A percentile compares a stretch with the other conserved stretches of the same genome.
These are phyloP conservation scores for Lagenaria siceraria DNA, from an alignment of 306 rosid genomes.

Conservation along the genomic window DNA sequence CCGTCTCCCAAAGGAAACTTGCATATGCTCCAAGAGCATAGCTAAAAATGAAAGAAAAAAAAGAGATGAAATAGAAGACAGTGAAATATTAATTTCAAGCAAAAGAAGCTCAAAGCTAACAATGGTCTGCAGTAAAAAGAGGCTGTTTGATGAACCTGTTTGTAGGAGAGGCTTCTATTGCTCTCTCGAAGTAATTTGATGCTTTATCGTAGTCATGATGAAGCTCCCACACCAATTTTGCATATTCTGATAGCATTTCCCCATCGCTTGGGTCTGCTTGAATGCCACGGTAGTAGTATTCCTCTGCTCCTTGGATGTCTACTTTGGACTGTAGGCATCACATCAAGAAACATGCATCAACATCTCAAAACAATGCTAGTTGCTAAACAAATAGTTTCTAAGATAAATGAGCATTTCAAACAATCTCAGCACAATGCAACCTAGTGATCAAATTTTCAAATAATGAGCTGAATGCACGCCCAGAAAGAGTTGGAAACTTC, in stretches of 20 bases:
- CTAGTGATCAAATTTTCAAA: not conserved
- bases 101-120: not conserved
- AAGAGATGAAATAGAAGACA: not conserved
- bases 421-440: not conserved
- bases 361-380: not conserved
- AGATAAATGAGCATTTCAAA: not conserved
- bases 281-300: slow-evolving; percentile 40
- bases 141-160: slow-evolving; percentile 35
- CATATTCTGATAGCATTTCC: slow-evolving; percentile 49
- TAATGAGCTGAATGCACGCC: not conserved
- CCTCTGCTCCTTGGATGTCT: slow-evolving; percentile 58
- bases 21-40: slow-evolving; percentile 69
- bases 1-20: slow-evolving; percentile 70
- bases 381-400: not conserved
- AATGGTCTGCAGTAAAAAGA: not conserved
- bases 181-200: slow-evolving; percentile 41
- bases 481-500: not conserved
- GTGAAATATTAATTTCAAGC: not conserved
- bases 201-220: slow-evolving; percentile 48
- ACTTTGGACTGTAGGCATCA: slow-evolving; percentile 39
- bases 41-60: slow-evolving; percentile 29
- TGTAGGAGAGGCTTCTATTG: slow-evolving; percentile 40
- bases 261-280: slow-evolving; percentile 56
- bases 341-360: not conserved
- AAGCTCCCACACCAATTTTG: slow-evolving; percentile 66